Evolutionary conservation across 2,329 filamentous ascomycete genomes (phyloP).

Genomic region (Cryphonectria nitschkei): DNA sequence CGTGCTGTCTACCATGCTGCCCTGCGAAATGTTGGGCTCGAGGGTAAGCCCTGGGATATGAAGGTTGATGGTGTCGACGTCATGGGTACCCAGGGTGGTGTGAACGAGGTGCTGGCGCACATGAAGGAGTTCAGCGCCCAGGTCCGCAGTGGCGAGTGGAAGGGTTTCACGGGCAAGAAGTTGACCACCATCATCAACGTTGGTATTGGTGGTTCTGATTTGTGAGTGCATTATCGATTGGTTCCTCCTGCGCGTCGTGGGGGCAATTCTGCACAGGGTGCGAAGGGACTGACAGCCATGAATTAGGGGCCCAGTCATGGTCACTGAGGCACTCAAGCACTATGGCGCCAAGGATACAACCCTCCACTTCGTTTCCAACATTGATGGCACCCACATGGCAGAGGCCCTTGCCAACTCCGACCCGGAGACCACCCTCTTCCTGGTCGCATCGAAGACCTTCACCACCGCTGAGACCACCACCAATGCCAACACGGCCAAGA

Average conservation of each 20-base stretch:
- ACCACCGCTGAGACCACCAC: slow-evolving; percentile 97
- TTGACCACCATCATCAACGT: slow-evolving; percentile 96
- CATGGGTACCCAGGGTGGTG: slow-evolving; percentile 84
- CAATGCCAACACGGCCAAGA: slow-evolving; percentile 96
- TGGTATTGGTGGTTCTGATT: slow-evolving; percentile 96
- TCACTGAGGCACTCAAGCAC: slow-evolving; percentile 94
- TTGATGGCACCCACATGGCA: slow-evolving; percentile 96
- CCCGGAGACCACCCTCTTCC: slow-evolving; percentile 97
- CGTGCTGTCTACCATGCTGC: slow-evolving; percentile 95
- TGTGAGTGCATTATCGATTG: slow-evolving; percentile 63
- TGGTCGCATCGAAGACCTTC: slow-evolving; percentile 98
- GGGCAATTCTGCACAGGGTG: background rate
- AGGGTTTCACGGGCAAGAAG: slow-evolving; percentile 95
- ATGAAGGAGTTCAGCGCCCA: slow-evolving; percentile 99
- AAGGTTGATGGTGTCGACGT: slow-evolving; percentile 91
- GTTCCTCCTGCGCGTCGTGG: background rate
- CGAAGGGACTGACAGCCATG: slow-evolving; percentile 34
- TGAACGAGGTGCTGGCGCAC: slow-evolving; percentile 89
- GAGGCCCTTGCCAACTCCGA: slow-evolving; percentile 88
- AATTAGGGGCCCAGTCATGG: slow-evolving; percentile 91
- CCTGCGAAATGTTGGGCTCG: slow-evolving; percentile 76
- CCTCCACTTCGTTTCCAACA: slow-evolving; percentile 99
- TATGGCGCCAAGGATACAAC: slow-evolving; percentile 86
- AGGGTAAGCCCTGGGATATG: slow-evolving; percentile 67
- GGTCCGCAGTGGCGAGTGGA: slow-evolving; percentile 93